phyloP scores from a whole-genome alignment of 2,329 filamentous ascomycete genomes.

The Sporothrix pseudoabietina region DNA sequence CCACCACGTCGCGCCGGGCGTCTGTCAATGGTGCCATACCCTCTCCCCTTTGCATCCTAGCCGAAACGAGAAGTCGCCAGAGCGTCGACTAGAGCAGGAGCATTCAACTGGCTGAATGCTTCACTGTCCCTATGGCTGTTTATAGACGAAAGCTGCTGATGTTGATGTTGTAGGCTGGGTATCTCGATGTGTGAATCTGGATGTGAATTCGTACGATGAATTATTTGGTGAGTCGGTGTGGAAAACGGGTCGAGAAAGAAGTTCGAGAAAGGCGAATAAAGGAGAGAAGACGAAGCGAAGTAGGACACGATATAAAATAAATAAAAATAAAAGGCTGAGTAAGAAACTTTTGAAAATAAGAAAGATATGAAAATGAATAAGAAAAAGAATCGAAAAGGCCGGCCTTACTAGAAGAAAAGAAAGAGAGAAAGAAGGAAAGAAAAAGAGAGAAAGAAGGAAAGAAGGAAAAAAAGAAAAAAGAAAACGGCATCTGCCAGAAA shows the following conservation, averaged over 20 bases:
- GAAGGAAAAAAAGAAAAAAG: conserved; percentile 30
- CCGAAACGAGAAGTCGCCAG: conserved; percentile 32
- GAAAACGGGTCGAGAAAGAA: not conserved
- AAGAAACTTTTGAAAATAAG: conserved; percentile 1
- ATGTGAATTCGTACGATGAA: not conserved
- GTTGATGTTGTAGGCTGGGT: not conserved
- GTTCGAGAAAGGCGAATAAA: not conserved
- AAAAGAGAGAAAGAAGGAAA: conserved; percentile 34
- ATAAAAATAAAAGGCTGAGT: not conserved
- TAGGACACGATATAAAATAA: conserved; percentile 24
- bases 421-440: conserved; percentile 32
- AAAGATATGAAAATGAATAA: conserved; percentile 23
- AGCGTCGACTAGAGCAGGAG: conserved; percentile 15
- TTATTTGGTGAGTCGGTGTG: not conserved
- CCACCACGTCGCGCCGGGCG: conserved; percentile 26
- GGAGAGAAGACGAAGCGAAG: conserved; percentile 19
- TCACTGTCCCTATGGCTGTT: conserved; percentile 31
- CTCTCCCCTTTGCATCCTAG: conserved; percentile 38
- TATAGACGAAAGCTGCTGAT: not conserved
- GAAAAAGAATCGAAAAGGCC: not conserved
- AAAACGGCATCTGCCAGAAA: conserved; percentile 21
- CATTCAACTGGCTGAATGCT: conserved; percentile 33
- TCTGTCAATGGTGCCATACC: conserved; percentile 39
- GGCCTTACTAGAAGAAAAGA: conserved; percentile 34
- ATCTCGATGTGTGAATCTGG: not conserved